Conservation (phyloP, 345 rosid species). For the Camelina hispida region DNA sequence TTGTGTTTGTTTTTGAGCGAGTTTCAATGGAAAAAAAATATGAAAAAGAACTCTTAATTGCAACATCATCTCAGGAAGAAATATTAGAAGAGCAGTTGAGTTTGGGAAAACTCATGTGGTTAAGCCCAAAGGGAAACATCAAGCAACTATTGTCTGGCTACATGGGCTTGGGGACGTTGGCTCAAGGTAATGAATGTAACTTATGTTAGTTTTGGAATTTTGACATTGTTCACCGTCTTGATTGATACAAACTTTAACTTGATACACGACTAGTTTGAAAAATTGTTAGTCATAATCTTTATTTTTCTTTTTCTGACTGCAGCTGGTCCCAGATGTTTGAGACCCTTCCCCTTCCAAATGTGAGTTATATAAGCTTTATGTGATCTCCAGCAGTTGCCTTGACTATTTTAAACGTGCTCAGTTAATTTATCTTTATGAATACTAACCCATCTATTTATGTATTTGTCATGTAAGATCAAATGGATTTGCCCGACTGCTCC, state of each 20-base stretch:
- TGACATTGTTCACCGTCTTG: constrained; percentile 11
- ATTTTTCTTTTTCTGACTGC: constrained; percentile 46
- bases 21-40: neutral
- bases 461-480: constrained; percentile 70
- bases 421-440: constrained; percentile 13
- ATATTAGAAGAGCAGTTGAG: constrained; percentile 60
- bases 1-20: constrained; percentile 4
- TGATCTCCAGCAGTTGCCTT: constrained; percentile 9
- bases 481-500: constrained; percentile 99
- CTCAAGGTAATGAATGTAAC: constrained; percentile 59
- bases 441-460: constrained; percentile 17
- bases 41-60: neutral
- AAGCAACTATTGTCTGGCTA: constrained; percentile 95
- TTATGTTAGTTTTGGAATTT: constrained; percentile 31
- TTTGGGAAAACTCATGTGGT: constrained; percentile 96
- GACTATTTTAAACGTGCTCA: neutral
- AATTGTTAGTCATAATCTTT: constrained; percentile 4
- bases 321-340: constrained; percentile 99
- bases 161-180: constrained; percentile 99
- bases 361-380: constrained; percentile 48
- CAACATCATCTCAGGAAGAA: constrained; percentile 54
- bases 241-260: constrained; percentile 7
- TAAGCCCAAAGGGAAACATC: constrained; percentile 95
- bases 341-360: constrained; percentile 92
- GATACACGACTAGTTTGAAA: neutral